phyloP scores from a whole-genome alignment of 2,329 filamentous ascomycete species.

The Sarocladium brachiariae region DNA sequence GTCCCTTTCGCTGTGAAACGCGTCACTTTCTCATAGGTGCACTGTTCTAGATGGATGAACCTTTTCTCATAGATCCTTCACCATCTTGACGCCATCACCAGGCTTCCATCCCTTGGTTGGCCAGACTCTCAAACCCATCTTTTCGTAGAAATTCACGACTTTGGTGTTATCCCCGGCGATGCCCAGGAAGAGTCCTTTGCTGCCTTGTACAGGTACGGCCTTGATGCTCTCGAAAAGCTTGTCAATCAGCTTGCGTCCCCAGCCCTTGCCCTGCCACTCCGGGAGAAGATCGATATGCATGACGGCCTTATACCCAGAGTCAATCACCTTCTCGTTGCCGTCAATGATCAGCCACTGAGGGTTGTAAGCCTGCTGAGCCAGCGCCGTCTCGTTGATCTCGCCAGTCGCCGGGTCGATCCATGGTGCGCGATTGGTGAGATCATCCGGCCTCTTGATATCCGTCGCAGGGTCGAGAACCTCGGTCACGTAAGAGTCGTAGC shows the following conservation, averaged over 20 bases:
- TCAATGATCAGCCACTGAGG: slow-evolving; percentile 31
- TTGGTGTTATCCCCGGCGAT: slow-evolving; percentile 38
- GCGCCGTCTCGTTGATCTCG: slow-evolving; percentile 19
- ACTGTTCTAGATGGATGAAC: no score
- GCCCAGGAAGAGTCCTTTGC: slow-evolving; percentile 35
- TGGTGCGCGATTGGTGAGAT: slow-evolving; percentile 22
- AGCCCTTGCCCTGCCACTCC: slow-evolving; percentile 34
- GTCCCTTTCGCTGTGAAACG: no score
- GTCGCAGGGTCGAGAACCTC: slow-evolving; percentile 25
- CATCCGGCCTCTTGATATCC: slow-evolving; percentile 17
- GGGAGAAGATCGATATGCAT: slow-evolving; percentile 44
- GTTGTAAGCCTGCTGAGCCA: slow-evolving; percentile 36
- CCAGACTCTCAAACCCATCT: slow-evolving; percentile 35
- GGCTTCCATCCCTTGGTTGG: slow-evolving; percentile 23
- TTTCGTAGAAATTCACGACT: slow-evolving; percentile 43
- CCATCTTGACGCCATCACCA: slow-evolving; percentile 34
- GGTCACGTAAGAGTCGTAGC: slow-evolving; percentile 31
- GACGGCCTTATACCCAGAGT: slow-evolving; percentile 31
- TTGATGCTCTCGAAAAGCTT: slow-evolving; percentile 33
- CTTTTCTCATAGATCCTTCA: slow-evolving; percentile 23
- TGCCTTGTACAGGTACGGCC: slow-evolving; percentile 12
- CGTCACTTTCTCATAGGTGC: no score
- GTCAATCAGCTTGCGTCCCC: slow-evolving; percentile 36
- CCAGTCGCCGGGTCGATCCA: slow-evolving; percentile 22
- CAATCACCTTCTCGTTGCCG: slow-evolving; percentile 26